phyloP scores from a whole-genome alignment of 139 green algal species.

The Picocystis salinarum region DNA sequence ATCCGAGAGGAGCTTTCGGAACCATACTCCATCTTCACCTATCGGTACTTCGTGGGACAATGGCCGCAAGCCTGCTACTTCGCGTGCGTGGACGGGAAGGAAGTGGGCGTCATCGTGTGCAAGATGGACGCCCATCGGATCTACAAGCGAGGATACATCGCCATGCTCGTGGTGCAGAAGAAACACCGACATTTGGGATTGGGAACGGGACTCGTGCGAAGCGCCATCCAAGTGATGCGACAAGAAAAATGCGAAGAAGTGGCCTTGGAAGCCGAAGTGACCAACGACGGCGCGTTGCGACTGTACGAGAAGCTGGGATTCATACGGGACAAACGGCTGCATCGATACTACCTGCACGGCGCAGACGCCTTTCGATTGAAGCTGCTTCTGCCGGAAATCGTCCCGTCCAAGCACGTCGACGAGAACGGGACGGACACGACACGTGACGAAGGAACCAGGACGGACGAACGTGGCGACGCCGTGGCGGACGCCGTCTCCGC shows the following conservation, averaged over 20 bases:
- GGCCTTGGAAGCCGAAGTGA: slow-evolving; percentile 85
- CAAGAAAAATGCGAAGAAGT: slow-evolving; percentile 30
- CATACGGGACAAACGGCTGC: slow-evolving; percentile 84
- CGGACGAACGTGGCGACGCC: too few relatives aligned
- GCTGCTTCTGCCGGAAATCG: slow-evolving; percentile 76
- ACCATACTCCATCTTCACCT: slow-evolving; percentile 98
- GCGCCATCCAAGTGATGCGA: slow-evolving; percentile 17
- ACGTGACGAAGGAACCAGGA: too few relatives aligned
- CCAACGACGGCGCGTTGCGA: slow-evolving; percentile 69
- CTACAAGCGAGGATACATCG: slow-evolving; percentile 76
- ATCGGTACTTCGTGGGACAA: slow-evolving; percentile 73
- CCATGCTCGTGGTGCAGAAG: slow-evolving; percentile 91
- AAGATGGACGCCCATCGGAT: slow-evolving; percentile 69
- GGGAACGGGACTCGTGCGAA: slow-evolving; percentile 20
- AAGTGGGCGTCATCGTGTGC: slow-evolving; percentile 58
- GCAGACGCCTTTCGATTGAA: slow-evolving; percentile 88
- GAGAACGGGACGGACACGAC: too few relatives aligned
- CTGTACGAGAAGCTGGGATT: slow-evolving; percentile 94
- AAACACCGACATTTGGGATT: slow-evolving; percentile 52
- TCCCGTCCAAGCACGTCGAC: too few relatives aligned
- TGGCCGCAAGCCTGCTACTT: slow-evolving; percentile 88
- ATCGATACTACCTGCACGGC: slow-evolving; percentile 91
- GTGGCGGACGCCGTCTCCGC: too few relatives aligned
- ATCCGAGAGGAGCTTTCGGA: slow-evolving; percentile 87
- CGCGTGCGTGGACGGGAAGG: slow-evolving; percentile 27